Evolutionary conservation across 73 alveolate genomes (phyloP).

Genomic region (Blepharisma stoltei): DNA sequence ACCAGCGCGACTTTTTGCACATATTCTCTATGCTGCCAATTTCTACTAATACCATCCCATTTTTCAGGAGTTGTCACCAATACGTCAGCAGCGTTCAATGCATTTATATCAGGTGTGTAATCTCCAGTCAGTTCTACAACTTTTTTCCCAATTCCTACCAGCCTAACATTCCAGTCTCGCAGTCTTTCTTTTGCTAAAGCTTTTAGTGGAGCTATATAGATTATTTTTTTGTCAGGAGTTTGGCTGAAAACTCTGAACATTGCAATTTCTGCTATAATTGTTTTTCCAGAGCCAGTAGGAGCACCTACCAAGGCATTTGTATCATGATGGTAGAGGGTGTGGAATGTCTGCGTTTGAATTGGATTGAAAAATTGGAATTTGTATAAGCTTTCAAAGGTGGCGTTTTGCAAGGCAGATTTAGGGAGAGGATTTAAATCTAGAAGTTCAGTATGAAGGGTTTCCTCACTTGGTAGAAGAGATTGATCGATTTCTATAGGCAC

Average conservation of each 20-base stretch:
- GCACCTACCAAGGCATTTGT: conserved; percentile 98
- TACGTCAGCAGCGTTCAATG: conserved; percentile 63
- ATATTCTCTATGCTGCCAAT: conserved; percentile 98
- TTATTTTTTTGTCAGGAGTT: conserved; percentile 75
- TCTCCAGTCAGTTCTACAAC: conserved; percentile 97
- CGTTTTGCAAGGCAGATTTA: conserved; percentile 86
- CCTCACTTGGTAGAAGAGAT: neutral
- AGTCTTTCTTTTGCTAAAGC: conserved; percentile 98
- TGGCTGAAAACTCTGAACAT: conserved; percentile 84
- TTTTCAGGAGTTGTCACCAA: conserved; percentile 98
- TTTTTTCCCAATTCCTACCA: conserved; percentile 64
- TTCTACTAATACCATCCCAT: conserved; percentile 99
- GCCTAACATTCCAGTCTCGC: conserved; percentile 86
- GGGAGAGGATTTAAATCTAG: conserved; percentile 96
- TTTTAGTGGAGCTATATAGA: conserved; percentile 98
- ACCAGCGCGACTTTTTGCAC: conserved; percentile 94
- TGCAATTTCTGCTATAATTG: conserved; percentile 99
- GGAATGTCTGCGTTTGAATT: conserved; percentile 95
- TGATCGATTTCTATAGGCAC: neutral
- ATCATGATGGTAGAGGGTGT: conserved; percentile 53
- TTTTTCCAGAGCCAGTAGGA: conserved; percentile 98
- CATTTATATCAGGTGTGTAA: conserved; percentile 93
- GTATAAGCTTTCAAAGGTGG: conserved; percentile 89
- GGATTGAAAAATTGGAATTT: conserved; percentile 97
- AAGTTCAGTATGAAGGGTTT: conserved; percentile 79